A percentile compares a stretch with the other conserved stretches of the same genome.
Conservation (phyloP, 768 basidiomycete species). For the Lentinus brumalis region DNA sequence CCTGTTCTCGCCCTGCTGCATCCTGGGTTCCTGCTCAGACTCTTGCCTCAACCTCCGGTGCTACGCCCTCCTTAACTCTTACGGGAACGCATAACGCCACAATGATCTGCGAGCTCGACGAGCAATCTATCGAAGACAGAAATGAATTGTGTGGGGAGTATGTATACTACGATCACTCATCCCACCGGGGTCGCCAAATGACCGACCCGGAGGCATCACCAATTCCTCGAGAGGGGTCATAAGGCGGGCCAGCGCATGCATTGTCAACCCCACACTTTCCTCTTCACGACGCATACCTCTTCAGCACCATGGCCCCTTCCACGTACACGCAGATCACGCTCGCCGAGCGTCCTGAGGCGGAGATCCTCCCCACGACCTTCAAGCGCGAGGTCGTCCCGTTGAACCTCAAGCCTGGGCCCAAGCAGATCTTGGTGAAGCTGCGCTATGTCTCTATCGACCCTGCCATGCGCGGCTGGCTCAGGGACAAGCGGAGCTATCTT, state of each 20-base stretch:
- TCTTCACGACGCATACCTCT: not conserved
- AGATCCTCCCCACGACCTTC: conserved; percentile 78
- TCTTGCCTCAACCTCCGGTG: too few species aligned
- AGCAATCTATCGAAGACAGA: too few species aligned
- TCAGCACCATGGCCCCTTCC: conserved; percentile 3
- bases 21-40: not conserved
- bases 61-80: not conserved
- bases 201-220: conserved; percentile 4
- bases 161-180: not conserved
- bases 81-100: too few species aligned
- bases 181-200: not conserved
- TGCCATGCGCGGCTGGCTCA: conserved; percentile 85
- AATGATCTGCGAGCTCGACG: too few species aligned
- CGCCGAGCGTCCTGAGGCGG: conserved; percentile 66
- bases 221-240: not conserved
- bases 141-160: too few species aligned
- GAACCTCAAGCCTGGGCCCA: conserved; percentile 51
- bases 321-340: conserved; percentile 72
- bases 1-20: not conserved
- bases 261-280: not conserved
- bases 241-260: not conserved
- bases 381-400: conserved; percentile 55
- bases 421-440: conserved; percentile 72
- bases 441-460: conserved; percentile 85
- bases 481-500: conserved; percentile 69